These are phyloP conservation scores for Metschnikowia amazonensis DNA, from an alignment of 805 yeast species.

Conservation along the genomic window DNA sequence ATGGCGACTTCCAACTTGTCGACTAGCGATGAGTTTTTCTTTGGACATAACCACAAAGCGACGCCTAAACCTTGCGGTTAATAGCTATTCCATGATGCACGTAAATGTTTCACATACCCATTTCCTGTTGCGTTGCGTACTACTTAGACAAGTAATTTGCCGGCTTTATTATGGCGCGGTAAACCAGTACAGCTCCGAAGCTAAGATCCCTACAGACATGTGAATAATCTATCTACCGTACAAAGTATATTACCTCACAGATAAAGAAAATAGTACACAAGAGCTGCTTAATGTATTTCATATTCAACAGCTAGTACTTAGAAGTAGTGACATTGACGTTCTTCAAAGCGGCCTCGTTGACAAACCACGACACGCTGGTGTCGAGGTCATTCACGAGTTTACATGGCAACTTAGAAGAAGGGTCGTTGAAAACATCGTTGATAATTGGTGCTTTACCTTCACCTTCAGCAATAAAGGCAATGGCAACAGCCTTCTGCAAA, in stretches of 20 bases:
- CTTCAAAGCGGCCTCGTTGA: slow-evolving; percentile 68
- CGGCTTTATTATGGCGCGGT: slow-evolving; percentile 2
- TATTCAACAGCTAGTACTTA: slow-evolving; percentile 26
- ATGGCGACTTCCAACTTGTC: slow-evolving; percentile 58
- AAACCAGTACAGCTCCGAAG: slow-evolving; percentile 3
- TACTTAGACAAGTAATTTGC: background rate
- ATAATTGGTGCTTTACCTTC: slow-evolving; percentile 73
- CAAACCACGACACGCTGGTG: slow-evolving; percentile 74
- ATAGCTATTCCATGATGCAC: slow-evolving; percentile 1
- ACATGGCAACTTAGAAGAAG: slow-evolving; percentile 56
- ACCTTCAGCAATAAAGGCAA: slow-evolving; percentile 89
- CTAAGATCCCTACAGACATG: background rate
- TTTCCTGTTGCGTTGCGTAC: slow-evolving; percentile 1
- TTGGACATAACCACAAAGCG: slow-evolving; percentile 78
- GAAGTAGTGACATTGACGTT: slow-evolving; percentile 49
- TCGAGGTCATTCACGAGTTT: slow-evolving; percentile 62
- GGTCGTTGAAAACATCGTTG: slow-evolving; percentile 60
- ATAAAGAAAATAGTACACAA: no score
- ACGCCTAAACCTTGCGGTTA: slow-evolving; percentile 31
- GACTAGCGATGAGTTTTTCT: slow-evolving; percentile 46
- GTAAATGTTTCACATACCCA: slow-evolving; percentile 11
- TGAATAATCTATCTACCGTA: no score
- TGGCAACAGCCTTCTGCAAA: slow-evolving; percentile 47
- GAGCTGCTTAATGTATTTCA: background rate
- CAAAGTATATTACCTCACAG: no score